Evolutionary conservation across 257 asterid genomes (phyloP), one percentile per base, ranked within the genome.

Genomic region (Solanum ossicruentum): DNA sequence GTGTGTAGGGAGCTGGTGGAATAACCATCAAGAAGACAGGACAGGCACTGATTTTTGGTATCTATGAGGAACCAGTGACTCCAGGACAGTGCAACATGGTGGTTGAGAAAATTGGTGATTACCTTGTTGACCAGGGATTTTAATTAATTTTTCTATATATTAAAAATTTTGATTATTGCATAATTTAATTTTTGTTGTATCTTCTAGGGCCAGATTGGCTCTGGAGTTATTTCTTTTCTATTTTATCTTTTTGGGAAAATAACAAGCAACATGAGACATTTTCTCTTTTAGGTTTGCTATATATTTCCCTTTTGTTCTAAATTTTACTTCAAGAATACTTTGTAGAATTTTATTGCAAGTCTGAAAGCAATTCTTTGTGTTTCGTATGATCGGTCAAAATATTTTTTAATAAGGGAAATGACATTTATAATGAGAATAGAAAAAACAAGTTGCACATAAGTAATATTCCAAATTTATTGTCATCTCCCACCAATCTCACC

Each of bases 41-140:
- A 0, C 94, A 91, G 69, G 90, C 93, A 32, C 81, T 92, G 23
- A 89, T 91, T 4, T 82, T 89, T 69, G 94, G 93, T 1, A 16
- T 92, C 83, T 92, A 92, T n/a, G 94, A 92, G 86, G 94, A 92
- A 87, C 94, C 94, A 8, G 93, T 92, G 83, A 92, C 93, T 77
- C 93, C 93, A 26, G 91, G 92, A 65, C 94, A 92, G 57, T 92
- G 94, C 88, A 92, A 92, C 90, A 88, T 92, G 91, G 91, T 92
- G 84, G 92, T 92, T 28, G 94, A 92, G 89, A 90, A 88, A 91
- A 86, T 92, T 52, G 94, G 93, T 82, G 94, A 92, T 82, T 92
- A 92, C 83, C 94, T 92, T 87, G 45, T 88, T 83, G 93, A 92
- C 39, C 93, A 90, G 86, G 92, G 91, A 43, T 88, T 87, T 75